Evolutionary conservation across 305 asterid genomes (phyloP).

Genomic region (Coffea humblotiana): DNA sequence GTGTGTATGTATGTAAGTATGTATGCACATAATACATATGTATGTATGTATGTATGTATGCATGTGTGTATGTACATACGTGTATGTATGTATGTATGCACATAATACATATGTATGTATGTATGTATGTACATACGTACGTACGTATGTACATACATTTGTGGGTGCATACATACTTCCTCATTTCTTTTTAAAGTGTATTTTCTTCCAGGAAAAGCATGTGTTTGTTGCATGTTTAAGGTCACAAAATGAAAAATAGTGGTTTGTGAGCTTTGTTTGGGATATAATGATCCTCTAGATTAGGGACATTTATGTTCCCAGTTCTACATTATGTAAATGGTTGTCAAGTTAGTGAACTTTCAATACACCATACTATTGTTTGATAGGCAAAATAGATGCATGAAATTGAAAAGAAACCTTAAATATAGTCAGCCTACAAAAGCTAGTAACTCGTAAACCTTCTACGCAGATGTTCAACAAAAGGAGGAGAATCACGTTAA

Average conservation of each 20-base stretch:
- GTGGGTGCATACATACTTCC: not conserved
- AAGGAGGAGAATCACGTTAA: not conserved
- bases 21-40: no score
- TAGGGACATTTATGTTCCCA: not conserved
- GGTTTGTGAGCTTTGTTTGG: not conserved
- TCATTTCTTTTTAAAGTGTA: not conserved
- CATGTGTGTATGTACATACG: no score
- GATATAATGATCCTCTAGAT: not conserved
- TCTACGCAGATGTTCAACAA: not conserved
- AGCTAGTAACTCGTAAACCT: no score
- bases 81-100: no score
- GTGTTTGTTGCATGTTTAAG: not conserved
- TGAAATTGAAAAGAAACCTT: no score
- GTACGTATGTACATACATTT: no score
- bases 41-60: no score
- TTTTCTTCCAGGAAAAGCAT: not conserved
- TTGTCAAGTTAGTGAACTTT: not conserved
- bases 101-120: no score
- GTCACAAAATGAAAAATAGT: not conserved
- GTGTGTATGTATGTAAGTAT: no score
- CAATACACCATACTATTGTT: not conserved
- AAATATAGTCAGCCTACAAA: no score
- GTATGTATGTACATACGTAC: no score
- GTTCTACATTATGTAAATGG: not conserved
- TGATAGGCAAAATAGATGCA: no score